These are phyloP conservation scores for Trichosporon asahii DNA, from an alignment of 1,284 basidiomycete species.

Conservation along the genomic window DNA sequence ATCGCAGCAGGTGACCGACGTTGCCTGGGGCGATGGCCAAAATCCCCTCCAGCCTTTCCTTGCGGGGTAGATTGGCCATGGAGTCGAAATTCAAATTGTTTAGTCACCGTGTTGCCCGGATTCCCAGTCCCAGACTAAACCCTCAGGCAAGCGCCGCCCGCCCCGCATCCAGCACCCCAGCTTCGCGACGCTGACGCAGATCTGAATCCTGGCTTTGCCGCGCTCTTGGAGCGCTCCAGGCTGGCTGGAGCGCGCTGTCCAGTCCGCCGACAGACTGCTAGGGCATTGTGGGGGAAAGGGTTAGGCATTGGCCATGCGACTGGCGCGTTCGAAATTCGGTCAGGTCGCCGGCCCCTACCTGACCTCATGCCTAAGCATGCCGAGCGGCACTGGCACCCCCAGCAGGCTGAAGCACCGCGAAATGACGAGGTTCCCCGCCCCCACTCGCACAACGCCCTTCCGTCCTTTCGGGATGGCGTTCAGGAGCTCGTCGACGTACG, in stretches of 20 bases:
- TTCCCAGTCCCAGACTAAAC: neutral
- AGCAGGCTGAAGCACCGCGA: neutral
- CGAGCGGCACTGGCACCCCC: neutral
- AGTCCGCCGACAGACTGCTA: neutral
- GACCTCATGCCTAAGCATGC: neutral
- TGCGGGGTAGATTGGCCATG: constrained; percentile 3
- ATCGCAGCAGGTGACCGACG: constrained; percentile 2
- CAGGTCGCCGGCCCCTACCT: neutral
- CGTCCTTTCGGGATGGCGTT: neutral
- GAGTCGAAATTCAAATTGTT: constrained; percentile 6
- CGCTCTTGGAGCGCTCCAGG: neutral
- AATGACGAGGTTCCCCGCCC: constrained; percentile 1
- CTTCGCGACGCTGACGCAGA: neutral
- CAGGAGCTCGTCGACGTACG: neutral
- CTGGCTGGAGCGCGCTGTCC: neutral
- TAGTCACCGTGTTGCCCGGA: neutral
- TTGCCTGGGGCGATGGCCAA: neutral
- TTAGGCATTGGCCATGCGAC: neutral
- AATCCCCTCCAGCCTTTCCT: neutral
- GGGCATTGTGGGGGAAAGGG: neutral
- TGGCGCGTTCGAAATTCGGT: neutral
- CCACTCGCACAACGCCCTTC: neutral
- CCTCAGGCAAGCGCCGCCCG: neutral
- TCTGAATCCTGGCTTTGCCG: neutral
- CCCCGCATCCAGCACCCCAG: neutral